phyloP scores from a whole-genome alignment of 2,329 filamentous ascomycete genomes.

The Xylaria sp. region DNA sequence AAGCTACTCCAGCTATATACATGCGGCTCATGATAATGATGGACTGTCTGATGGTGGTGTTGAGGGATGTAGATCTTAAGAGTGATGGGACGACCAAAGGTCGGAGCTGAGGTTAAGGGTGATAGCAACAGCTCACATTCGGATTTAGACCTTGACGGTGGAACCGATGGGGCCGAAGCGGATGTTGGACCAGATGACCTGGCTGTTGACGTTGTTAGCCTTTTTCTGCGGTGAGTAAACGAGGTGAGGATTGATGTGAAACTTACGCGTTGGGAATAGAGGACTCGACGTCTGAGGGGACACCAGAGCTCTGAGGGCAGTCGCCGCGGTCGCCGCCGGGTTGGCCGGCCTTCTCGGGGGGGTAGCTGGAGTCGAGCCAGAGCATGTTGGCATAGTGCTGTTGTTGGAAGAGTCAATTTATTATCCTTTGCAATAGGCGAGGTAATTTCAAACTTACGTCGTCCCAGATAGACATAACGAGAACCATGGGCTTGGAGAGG shows the following conservation, averaged over 20 bases:
- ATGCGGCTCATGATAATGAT: slow-evolving; percentile 7
- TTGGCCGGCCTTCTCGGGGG: slow-evolving; percentile 40
- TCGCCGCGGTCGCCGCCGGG: slow-evolving; percentile 56
- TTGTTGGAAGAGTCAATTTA: no score
- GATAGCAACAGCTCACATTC: not conserved
- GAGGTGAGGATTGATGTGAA: not conserved
- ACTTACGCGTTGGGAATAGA: slow-evolving; percentile 45
- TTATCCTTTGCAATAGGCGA: no score
- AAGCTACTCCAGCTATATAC: slow-evolving; percentile 18
- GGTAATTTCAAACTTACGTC: slow-evolving; percentile 53
- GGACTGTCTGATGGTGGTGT: not conserved
- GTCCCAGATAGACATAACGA: slow-evolving; percentile 67
- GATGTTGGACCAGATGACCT: slow-evolving; percentile 57
- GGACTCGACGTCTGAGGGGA: slow-evolving; percentile 52
- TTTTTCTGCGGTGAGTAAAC: not conserved
- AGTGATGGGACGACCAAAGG: no score
- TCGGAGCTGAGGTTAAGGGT: no score
- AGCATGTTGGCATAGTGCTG: slow-evolving; percentile 62
- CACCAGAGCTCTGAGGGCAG: slow-evolving; percentile 53
- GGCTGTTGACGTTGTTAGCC: slow-evolving; percentile 36
- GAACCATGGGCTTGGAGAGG: slow-evolving; percentile 62
- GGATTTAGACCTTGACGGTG: slow-evolving; percentile 45
- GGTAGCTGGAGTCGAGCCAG: slow-evolving; percentile 64
- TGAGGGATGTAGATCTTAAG: no score
- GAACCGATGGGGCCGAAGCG: slow-evolving; percentile 55